Evolutionary conservation across 805 yeast genomes (phyloP).

Genomic region (Candida krabiensis): DNA sequence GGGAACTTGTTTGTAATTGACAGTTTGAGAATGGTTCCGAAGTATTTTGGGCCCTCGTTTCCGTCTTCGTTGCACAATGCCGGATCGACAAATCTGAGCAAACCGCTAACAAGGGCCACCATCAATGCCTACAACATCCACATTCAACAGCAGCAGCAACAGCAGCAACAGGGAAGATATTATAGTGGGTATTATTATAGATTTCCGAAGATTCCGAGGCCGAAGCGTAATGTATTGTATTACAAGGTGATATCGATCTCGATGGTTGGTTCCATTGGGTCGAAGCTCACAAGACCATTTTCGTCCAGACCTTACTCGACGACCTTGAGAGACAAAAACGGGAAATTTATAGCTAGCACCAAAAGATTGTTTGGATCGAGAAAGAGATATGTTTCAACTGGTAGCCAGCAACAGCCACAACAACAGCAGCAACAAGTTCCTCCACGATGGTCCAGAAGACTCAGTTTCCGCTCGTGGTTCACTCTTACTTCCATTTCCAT

Average conservation of each 20-base stretch:
- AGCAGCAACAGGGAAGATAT: constrained; percentile 10
- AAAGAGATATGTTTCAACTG: constrained; percentile 13
- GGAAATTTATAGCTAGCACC: constrained; percentile 26
- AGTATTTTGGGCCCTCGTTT: constrained; percentile 7
- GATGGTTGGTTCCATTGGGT: constrained; percentile 22
- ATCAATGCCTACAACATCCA: constrained; percentile 19
- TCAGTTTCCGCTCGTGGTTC: constrained; percentile 44
- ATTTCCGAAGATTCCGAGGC: constrained; percentile 57
- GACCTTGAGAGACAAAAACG: constrained; percentile 8
- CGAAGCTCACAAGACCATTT: constrained; percentile 20
- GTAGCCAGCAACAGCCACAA: constrained; percentile 3
- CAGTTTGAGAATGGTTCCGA: constrained; percentile 7
- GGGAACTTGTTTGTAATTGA: too few relatives aligned
- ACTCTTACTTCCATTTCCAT: constrained; percentile 53
- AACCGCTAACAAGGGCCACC: constrained; percentile 28
- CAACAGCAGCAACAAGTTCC: constrained; percentile 1
- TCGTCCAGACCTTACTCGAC: constrained; percentile 7
- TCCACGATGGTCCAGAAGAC: constrained; percentile 12
- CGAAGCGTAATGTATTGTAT: constrained; percentile 53
- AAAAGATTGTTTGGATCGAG: constrained; percentile 23
- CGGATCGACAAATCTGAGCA: constrained; percentile 13
- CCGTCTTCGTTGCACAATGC: constrained; percentile 4
- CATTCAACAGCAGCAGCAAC: constrained; percentile 13
- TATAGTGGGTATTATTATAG: constrained; percentile 32
- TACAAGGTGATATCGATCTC: constrained; percentile 33